Evolutionary conservation across 805 yeast species (phyloP).

Genomic region (Schwanniomyces pseudopolymorphus): DNA sequence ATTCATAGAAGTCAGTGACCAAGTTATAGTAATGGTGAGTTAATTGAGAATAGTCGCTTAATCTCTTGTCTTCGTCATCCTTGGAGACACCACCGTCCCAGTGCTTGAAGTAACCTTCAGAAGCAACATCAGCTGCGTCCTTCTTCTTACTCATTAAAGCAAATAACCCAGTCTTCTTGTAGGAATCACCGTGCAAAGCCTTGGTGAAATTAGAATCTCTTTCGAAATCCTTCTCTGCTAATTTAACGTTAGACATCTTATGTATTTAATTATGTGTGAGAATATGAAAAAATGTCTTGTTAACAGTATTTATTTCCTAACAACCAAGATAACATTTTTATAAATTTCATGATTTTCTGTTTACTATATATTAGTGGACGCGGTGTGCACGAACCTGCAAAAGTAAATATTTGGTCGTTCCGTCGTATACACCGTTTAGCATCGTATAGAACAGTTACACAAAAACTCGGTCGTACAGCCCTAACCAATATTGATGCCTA

Average conservation of each 20-base stretch:
- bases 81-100: slow-evolving; percentile 90
- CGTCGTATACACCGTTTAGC: slow-evolving; percentile 1
- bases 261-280: not conserved
- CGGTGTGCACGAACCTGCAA: not conserved
- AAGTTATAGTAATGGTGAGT: slow-evolving; percentile 96
- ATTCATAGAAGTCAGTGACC: slow-evolving; percentile 97
- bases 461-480: not conserved
- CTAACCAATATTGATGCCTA: not conserved
- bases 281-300: not conserved
- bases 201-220: slow-evolving; percentile 74
- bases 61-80: slow-evolving; percentile 69
- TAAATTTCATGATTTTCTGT: not conserved
- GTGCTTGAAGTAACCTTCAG: slow-evolving; percentile 88
- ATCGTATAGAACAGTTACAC: not conserved
- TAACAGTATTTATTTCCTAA: not conserved
- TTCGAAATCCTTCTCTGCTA: slow-evolving; percentile 51
- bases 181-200: slow-evolving; percentile 82
- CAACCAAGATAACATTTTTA: not conserved
- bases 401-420: not conserved
- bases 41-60: slow-evolving; percentile 82
- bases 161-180: slow-evolving; percentile 64
- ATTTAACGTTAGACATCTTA: slow-evolving; percentile 18
- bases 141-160: slow-evolving; percentile 79
- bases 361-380: not conserved
- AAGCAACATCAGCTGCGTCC: slow-evolving; percentile 75